phyloP scores from a whole-genome alignment of 192 early-diverging fungal species.

The Geranomyces michiganensis region DNA sequence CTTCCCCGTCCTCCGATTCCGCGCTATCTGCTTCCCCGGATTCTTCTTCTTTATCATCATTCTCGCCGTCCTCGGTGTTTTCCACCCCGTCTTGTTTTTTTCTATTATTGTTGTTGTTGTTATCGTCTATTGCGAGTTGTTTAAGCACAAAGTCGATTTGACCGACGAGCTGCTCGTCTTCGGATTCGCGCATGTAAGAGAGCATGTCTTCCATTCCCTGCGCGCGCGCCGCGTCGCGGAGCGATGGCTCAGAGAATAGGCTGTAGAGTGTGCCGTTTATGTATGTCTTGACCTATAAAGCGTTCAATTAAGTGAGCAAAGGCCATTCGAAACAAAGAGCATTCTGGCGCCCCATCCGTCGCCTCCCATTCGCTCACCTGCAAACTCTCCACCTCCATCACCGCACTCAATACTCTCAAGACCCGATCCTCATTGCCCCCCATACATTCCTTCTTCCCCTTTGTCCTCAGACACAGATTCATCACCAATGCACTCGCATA shows the following conservation, averaged over 20 bases:
- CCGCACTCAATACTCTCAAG: constrained; percentile 32
- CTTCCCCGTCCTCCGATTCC: constrained; percentile 25
- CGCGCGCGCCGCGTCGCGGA: constrained; percentile 40
- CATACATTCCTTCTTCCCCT: constrained; percentile 34
- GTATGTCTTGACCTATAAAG: constrained; percentile 51
- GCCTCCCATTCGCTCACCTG: constrained; percentile 35
- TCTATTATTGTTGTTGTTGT: not conserved
- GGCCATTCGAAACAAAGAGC: not conserved
- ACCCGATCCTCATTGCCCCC: constrained; percentile 5
- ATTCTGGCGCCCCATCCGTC: not conserved
- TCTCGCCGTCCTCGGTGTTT: constrained; percentile 30
- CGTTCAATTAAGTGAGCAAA: not conserved
- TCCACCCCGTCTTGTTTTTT: constrained; percentile 29
- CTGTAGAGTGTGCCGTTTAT: constrained; percentile 56
- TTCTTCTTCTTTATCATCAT: constrained; percentile 53
- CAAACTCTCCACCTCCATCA: constrained; percentile 48
- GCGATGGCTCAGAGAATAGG: constrained; percentile 42
- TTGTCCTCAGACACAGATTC: constrained; percentile 55
- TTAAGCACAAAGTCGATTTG: constrained; percentile 57
- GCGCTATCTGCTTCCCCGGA: constrained; percentile 30
- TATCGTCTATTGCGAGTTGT: constrained; percentile 22
- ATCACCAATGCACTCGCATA: constrained; percentile 54
- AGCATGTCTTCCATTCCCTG: constrained; percentile 48
- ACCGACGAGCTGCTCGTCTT: constrained; percentile 40
- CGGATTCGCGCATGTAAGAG: constrained; percentile 26